Conservation (phyloP, 768 basidiomycete species). For the Coprinopsis marcescibilis region DNA sequence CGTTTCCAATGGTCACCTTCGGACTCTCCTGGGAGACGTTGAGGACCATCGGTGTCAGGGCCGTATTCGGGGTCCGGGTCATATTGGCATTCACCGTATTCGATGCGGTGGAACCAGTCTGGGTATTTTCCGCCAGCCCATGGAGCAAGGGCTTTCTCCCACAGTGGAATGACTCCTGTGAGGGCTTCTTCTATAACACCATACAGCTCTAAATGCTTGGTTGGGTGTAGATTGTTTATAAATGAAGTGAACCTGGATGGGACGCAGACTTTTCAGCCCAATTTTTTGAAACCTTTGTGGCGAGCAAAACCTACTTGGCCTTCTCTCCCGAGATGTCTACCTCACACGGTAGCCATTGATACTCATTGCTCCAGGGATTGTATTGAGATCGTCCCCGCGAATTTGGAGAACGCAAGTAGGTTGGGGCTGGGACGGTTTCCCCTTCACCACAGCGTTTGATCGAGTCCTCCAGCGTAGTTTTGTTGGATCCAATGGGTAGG, state of each 20-base stretch:
- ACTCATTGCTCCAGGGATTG: slow-evolving; percentile 4
- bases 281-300: not conserved
- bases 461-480: slow-evolving; percentile 13
- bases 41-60: not conserved
- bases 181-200: slow-evolving; percentile 21
- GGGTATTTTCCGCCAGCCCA: not conserved
- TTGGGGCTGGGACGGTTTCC: not conserved
- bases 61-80: not conserved
- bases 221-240: slow-evolving; percentile 36
- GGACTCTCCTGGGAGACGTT: not conserved
- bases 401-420: not conserved
- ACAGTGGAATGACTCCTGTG: slow-evolving; percentile 22
- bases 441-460: slow-evolving; percentile 16
- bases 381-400: not conserved
- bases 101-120: not conserved
- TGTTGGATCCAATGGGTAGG: not conserved
- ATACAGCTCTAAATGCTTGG: slow-evolving; percentile 18
- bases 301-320: slow-evolving; percentile 14
- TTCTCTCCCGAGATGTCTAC: slow-evolving; percentile 13
- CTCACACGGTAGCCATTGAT: slow-evolving; percentile 15
- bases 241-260: slow-evolving; percentile 25
- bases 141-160: slow-evolving; percentile 21
- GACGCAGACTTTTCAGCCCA: no score
- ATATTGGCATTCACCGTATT: not conserved
- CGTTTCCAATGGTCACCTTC: not conserved